A percentile compares a stretch with the other conserved stretches of the same genome.
phyloP scores from a whole-genome alignment of 768 basidiomycete species.

The Cubamyces lactineus region DNA sequence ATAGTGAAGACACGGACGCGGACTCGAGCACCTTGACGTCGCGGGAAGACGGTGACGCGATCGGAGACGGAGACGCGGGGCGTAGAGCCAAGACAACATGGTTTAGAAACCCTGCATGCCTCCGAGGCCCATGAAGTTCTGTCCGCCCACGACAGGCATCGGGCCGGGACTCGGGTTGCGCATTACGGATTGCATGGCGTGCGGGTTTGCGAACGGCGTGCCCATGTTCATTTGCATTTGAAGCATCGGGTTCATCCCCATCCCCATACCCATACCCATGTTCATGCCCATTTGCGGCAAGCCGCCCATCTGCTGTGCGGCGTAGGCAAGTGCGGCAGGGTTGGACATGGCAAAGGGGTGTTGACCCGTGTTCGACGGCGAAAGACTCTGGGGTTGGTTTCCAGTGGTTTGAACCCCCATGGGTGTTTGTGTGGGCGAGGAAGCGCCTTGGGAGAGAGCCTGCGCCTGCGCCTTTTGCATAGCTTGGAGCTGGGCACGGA shows the following conservation, averaged over 20 bases:
- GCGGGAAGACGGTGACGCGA: background rate
- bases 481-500: conserved; percentile 66
- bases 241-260: conserved; percentile 65
- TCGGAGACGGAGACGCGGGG: background rate
- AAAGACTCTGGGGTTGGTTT: conserved; percentile 40
- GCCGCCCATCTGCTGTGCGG: conserved; percentile 40
- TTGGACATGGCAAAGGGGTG: conserved; percentile 52
- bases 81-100: background rate
- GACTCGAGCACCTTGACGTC: background rate
- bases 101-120: conserved; percentile 36
- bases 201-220: conserved; percentile 57
- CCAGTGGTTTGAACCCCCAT: conserved; percentile 31
- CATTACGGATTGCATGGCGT: conserved; percentile 88
- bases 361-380: conserved; percentile 45
- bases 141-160: conserved; percentile 32
- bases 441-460: conserved; percentile 28
- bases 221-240: conserved; percentile 60
- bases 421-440: conserved; percentile 36
- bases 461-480: conserved; percentile 63
- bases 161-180: conserved; percentile 76
- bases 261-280: conserved; percentile 50
- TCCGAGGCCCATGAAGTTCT: conserved; percentile 38
- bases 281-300: conserved; percentile 60
- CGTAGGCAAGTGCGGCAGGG: conserved; percentile 58
- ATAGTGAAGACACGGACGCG: conserved; percentile 21